phyloP scores from a whole-genome alignment of 2,329 filamentous ascomycete species.

The Dactylonectria macrodidyma region DNA sequence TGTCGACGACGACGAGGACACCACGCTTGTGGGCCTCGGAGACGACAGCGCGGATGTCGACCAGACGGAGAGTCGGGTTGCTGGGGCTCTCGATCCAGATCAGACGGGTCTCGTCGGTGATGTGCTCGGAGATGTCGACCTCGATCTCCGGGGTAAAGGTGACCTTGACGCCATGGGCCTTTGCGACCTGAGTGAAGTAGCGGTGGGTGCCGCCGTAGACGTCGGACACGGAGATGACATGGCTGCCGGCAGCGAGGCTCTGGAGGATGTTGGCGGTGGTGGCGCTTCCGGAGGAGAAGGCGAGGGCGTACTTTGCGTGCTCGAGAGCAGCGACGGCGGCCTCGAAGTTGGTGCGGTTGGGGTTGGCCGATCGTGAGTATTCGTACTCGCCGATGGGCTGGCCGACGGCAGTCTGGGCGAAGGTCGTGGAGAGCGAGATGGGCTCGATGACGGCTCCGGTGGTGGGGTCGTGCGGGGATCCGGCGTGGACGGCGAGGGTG shows the following conservation, averaged over 20 bases:
- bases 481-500: slow-evolving; percentile 95
- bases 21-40: slow-evolving; percentile 88
- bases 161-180: slow-evolving; percentile 93
- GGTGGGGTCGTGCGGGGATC: slow-evolving; percentile 88
- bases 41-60: slow-evolving; percentile 91
- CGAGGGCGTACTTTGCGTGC: slow-evolving; percentile 91
- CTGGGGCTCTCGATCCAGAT: slow-evolving; percentile 97
- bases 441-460: slow-evolving; percentile 97
- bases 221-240: slow-evolving; percentile 96
- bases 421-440: slow-evolving; percentile 97
- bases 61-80: slow-evolving; percentile 93
- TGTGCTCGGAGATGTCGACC: slow-evolving; percentile 86
- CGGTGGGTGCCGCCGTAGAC: slow-evolving; percentile 98
- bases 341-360: slow-evolving; percentile 97
- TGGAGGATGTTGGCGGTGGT: slow-evolving; percentile 95
- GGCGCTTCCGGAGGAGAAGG: slow-evolving; percentile 94
- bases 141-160: slow-evolving; percentile 96
- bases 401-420: slow-evolving; percentile 90
- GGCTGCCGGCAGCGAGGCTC: slow-evolving; percentile 89
- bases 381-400: slow-evolving; percentile 91
- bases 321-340: slow-evolving; percentile 91
- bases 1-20: slow-evolving; percentile 97
- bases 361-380: slow-evolving; percentile 94
- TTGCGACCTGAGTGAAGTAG: slow-evolving; percentile 98
- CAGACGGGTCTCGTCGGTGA: slow-evolving; percentile 89